Base-by-base conservation (phyloP, 2,329 filamentous ascomycete species). In the Aspergillus pseudoterreus region DNA sequence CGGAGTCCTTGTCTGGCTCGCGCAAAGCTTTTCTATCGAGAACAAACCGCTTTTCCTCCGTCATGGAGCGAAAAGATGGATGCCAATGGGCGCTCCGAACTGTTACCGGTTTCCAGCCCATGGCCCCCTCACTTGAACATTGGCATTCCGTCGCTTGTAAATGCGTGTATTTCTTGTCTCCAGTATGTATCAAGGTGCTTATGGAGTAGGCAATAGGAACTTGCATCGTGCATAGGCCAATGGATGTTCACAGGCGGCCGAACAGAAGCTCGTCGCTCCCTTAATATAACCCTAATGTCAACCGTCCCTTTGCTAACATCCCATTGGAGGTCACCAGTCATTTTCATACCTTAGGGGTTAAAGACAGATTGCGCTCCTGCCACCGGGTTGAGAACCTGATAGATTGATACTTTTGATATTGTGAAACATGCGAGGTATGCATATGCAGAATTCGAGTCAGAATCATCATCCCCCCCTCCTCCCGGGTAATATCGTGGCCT, bases 11-110 rank as follows among this genome's bases (percentile, higher is more conserved):
- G 27, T 30, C 27, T 59, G 56, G 57, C 58, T 49, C 54, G 47
- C 50, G 50, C 50, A 51, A 41, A 41, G 51, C 45, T 50, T 58
- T 53, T 50, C 45, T 54, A 53, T 58, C 52, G 51, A 45, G 48
- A 44, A 38, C 42, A 48, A 57, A 44, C 36, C 54, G 43, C 54
- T 45, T 33, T 50, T 36, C 45, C 38, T 39, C 53, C 51, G 54
- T 55, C 4, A 22, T 54, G 32, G 43, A 11, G 47, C 45, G 46
- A 36, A 14, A 47, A 43, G 44, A 30, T 30, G 19, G 27, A 30
- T 30, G 27, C 10, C 8, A 30, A 11, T 30, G 9, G n/a, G n/a
- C 24, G 35, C 11, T 38, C 15, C 15, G 35, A 14, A 15, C 2
- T 36, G 6, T 17, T 36, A 11, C 35, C 35, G 35, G 35, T 15